Evolutionary conservation across 495 filamentous ascomycete genomes (phyloP).

Genomic region (Sordaria brevicollis): DNA sequence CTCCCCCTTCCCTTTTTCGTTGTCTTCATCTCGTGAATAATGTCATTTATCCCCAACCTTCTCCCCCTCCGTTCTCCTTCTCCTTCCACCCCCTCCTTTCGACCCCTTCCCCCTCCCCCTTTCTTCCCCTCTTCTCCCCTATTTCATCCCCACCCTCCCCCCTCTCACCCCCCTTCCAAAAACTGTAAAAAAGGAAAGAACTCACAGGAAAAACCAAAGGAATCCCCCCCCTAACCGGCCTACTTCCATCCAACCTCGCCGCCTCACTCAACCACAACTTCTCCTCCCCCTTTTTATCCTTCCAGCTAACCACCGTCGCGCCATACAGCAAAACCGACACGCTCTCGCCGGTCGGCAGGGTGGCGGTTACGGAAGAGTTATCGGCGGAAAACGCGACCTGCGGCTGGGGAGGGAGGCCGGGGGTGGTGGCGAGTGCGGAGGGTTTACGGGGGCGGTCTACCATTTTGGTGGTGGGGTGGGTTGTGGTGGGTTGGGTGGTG

Average conservation of each 20-base stretch:
- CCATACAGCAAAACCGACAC: conserved; percentile 80
- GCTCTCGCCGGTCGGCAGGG: conserved; percentile 74
- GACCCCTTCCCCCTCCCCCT: not conserved
- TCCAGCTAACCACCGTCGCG: conserved; percentile 91
- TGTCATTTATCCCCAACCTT: too few relatives aligned
- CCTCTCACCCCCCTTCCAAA: too few relatives aligned
- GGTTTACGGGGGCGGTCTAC: conserved; percentile 83
- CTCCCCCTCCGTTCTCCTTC: too few relatives aligned
- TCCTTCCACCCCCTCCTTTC: too few relatives aligned
- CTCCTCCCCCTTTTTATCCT: conserved; percentile 66
- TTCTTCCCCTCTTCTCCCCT: too few relatives aligned
- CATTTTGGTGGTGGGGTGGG: conserved; percentile 30
- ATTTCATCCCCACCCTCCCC: not conserved
- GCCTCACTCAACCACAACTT: conserved; percentile 80
- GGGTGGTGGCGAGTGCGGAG: conserved; percentile 58
- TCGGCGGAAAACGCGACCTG: conserved; percentile 57
- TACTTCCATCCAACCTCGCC: conserved; percentile 51
- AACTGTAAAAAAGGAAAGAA: too few relatives aligned
- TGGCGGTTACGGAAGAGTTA: conserved; percentile 56
- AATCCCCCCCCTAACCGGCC: conserved; percentile 65
- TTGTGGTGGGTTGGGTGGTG: not conserved
- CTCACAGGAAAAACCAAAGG: conserved; percentile 92
- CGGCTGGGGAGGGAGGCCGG: conserved; percentile 52
- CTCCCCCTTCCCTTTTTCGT: too few relatives aligned
- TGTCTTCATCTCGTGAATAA: too few relatives aligned